A percentile compares a stretch with the other conserved stretches of the same genome.
phyloP scores from a whole-genome alignment of 306 rosid species.

The Chamaecrista fasciculata region DNA sequence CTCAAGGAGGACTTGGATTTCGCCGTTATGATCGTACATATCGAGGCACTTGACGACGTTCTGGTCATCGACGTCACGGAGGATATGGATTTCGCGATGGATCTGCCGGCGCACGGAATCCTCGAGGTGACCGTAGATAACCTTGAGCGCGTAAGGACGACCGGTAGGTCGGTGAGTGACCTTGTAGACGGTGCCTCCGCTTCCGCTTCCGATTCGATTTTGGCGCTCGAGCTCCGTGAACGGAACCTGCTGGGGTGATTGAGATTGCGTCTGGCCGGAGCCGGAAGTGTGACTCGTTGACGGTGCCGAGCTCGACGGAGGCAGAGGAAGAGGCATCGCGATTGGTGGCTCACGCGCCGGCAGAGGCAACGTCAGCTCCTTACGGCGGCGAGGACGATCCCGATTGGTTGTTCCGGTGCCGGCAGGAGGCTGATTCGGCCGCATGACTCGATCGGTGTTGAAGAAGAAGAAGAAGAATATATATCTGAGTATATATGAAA shows the following conservation, averaged over 20 bases:
- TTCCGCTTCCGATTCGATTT: constrained; percentile 84
- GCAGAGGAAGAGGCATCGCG: constrained; percentile 91
- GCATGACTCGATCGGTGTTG: constrained; percentile 49
- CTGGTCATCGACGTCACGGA: constrained; percentile 61
- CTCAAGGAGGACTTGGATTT: constrained; percentile 69
- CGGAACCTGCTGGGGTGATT: constrained; percentile 37
- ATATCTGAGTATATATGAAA: too few species aligned
- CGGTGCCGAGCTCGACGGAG: constrained; percentile 45
- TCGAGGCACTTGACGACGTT: constrained; percentile 74
- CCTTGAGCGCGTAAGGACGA: constrained; percentile 68
- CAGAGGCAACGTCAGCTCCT: constrained; percentile 59
- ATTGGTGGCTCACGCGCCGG: constrained; percentile 49
- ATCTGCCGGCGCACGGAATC: constrained; percentile 55
- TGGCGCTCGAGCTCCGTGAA: constrained; percentile 65
- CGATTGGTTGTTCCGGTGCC: constrained; percentile 9
- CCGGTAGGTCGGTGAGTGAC: constrained; percentile 58
- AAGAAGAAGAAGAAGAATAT: too few species aligned
- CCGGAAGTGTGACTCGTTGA: constrained; percentile 26
- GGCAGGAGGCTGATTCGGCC: constrained; percentile 53
- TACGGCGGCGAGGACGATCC: constrained; percentile 49
- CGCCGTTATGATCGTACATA: constrained; percentile 81
- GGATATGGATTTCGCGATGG: constrained; percentile 69
- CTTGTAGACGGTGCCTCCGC: constrained; percentile 91
- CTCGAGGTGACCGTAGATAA: constrained; percentile 67
- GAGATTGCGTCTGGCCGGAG: background rate